Percentiles rank a stretch among this genome's conserved stretches.
Conservation (phyloP, 805 yeast genomes). For the Tetrapisispora nanseiensis region DNA sequence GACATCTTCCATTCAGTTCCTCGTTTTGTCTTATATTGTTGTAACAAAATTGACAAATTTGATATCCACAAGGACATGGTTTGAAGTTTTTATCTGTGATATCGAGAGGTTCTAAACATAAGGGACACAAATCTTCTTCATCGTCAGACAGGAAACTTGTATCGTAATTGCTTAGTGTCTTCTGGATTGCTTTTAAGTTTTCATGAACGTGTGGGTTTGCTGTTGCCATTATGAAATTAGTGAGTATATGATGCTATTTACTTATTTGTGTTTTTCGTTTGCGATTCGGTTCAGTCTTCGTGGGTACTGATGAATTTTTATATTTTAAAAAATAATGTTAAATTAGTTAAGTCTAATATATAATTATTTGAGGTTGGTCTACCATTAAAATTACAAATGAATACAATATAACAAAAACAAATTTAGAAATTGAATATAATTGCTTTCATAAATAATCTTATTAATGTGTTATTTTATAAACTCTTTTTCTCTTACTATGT, state of each 20-base stretch:
- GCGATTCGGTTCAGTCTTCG: too few relatives aligned
- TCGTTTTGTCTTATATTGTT: constrained; percentile 94
- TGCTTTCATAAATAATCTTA: neutral
- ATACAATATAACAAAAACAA: too few relatives aligned
- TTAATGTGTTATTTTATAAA: neutral
- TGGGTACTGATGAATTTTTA: too few relatives aligned
- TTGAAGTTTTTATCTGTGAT: constrained; percentile 90
- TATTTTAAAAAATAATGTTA: too few relatives aligned
- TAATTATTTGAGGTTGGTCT: too few relatives aligned
- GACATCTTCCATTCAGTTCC: constrained; percentile 91
- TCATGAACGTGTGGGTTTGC: constrained; percentile 22
- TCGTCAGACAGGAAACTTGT: constrained; percentile 29
- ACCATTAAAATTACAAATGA: too few relatives aligned
- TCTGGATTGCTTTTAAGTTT: constrained; percentile 25
- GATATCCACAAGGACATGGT: constrained; percentile 99
- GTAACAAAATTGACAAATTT: constrained; percentile 96
- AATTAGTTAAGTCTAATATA: too few relatives aligned
- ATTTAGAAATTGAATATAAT: too few relatives aligned
- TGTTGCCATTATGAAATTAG: constrained; percentile 11
- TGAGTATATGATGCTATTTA: neutral
- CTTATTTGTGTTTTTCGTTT: too few relatives aligned
- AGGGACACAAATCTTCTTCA: constrained; percentile 50
- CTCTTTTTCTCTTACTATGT: neutral
- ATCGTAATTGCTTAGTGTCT: constrained; percentile 25
- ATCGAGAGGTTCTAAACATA: constrained; percentile 97